Evolutionary conservation across 2,329 filamentous ascomycete genomes (phyloP).

Genomic region (Akanthomyces dipterigenus): DNA sequence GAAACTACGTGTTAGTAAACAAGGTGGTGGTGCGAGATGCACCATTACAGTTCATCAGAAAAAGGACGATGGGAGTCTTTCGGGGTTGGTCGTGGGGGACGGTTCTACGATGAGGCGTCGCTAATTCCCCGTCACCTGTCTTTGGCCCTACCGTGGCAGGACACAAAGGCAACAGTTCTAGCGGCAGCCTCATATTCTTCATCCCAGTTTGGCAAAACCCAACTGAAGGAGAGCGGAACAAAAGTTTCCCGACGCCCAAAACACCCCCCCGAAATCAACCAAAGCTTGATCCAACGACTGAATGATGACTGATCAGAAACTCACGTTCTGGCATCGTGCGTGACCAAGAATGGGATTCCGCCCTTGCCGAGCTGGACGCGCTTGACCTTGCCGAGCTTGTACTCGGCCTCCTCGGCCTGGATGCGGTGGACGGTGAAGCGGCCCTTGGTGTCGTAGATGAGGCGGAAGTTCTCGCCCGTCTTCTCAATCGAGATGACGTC

Average conservation of each 20-base stretch:
- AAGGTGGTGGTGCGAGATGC: conserved; percentile 17
- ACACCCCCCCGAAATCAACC: conserved; percentile 47
- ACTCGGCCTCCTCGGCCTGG: conserved; percentile 96
- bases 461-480: conserved; percentile 99
- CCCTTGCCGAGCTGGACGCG: conserved; percentile 98
- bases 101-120: conserved; percentile 5
- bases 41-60: conserved; percentile 15
- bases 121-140: neutral
- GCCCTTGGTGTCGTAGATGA: conserved; percentile 99
- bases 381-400: conserved; percentile 99
- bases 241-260: neutral
- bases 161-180: neutral
- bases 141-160: conserved; percentile 6
- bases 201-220: neutral
- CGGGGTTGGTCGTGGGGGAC: neutral
- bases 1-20: conserved; percentile 31
- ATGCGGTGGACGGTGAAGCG: conserved; percentile 99
- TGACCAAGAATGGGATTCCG: conserved; percentile 99
- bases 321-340: conserved; percentile 99
- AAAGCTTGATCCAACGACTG: conserved; percentile 99
- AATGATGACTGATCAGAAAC: conserved; percentile 92
- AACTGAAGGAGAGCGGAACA: neutral
- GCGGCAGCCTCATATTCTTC: neutral
- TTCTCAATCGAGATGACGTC: conserved; percentile 99
- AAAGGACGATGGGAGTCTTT: conserved; percentile 22